Base-by-base conservation (phyloP, 345 rosid species). In the Jatropha curcas region DNA sequence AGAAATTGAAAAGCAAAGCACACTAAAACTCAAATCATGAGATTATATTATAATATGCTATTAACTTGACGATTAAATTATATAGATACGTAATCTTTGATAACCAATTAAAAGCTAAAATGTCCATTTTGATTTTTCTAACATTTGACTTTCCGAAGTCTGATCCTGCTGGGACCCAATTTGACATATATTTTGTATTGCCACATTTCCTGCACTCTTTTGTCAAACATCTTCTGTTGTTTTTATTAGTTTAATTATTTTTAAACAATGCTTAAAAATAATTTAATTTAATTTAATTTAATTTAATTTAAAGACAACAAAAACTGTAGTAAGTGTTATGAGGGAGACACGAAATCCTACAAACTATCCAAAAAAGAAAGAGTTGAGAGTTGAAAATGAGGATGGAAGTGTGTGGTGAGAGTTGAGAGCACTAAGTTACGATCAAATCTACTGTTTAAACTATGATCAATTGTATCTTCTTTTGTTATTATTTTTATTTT, bases 401-500 rank as follows among this genome's bases (percentile, higher is more conserved):
- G 45, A 68, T 34, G 60, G 61, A 51, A 33, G 59, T 4, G 10
- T 16, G 39, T 5, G 68, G n/a, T n/a, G n/a, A n/a, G n/a, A n/a
- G n/a, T n/a, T 19, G 6, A 7, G 37, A 27, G 75, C 75, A 72
- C 52, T 62, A 25, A 22, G 27, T 13, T 51, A 30, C 33, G 0
- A 34, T 67, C 57, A 31, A 25, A 31, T 46, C 41, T 10, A 71
- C 60, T 46, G 37, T 34, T 71, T 61, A 16, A 71, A 50, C 67
- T 61, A 25, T 41, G 1, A 39, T 25, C 60, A 41, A 48, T 31
- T 34, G 33, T 50, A 22, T n/a, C 4, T 11, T 11, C 1, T 43
- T 43, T 51, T 5, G 0, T 66, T 35, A 35, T 35, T 8, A 43
- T 43, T 43, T 4, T 43, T 12, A 0, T 28, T 57, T 68, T 7